Conservation (phyloP, 768 basidiomycete genomes). For the Grammothele lineata region DNA sequence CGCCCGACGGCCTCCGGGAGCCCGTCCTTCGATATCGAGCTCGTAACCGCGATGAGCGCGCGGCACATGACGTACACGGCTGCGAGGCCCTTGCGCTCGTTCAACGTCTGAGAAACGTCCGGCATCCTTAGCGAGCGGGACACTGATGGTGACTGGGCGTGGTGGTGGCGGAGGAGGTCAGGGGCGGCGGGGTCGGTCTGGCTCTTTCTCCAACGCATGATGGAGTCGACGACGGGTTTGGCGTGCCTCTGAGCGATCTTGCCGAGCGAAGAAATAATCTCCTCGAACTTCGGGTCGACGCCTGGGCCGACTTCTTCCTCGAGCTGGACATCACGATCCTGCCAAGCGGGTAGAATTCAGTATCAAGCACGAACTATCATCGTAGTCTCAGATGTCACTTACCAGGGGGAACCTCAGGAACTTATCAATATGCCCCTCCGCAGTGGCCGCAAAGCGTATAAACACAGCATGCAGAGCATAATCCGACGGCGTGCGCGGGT, state of each 20-base stretch:
- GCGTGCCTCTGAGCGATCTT: constrained; percentile 83
- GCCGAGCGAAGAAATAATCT: constrained; percentile 78
- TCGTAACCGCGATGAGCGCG: constrained; percentile 73
- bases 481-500: constrained; percentile 81
- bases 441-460: constrained; percentile 76
- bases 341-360: neutral
- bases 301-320: constrained; percentile 64
- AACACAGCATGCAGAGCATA: constrained; percentile 88
- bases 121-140: constrained; percentile 33
- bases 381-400: constrained; percentile 23
- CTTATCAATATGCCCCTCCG: constrained; percentile 74
- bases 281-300: constrained; percentile 77
- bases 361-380: neutral
- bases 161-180: constrained; percentile 50
- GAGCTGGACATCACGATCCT: constrained; percentile 72
- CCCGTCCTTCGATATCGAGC: constrained; percentile 68
- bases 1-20: constrained; percentile 76
- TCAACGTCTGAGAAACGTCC: constrained; percentile 49
- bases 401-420: constrained; percentile 71
- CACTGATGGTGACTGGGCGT: constrained; percentile 32
- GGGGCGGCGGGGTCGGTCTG: constrained; percentile 55
- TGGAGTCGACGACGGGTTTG: constrained; percentile 79
- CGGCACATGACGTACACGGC: constrained; percentile 90
- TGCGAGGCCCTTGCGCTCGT: constrained; percentile 74
- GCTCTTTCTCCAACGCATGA: constrained; percentile 81